These are phyloP conservation scores for Boechera retrofracta DNA, from an alignment of 345 rosid genomes.

Conservation along the genomic window DNA sequence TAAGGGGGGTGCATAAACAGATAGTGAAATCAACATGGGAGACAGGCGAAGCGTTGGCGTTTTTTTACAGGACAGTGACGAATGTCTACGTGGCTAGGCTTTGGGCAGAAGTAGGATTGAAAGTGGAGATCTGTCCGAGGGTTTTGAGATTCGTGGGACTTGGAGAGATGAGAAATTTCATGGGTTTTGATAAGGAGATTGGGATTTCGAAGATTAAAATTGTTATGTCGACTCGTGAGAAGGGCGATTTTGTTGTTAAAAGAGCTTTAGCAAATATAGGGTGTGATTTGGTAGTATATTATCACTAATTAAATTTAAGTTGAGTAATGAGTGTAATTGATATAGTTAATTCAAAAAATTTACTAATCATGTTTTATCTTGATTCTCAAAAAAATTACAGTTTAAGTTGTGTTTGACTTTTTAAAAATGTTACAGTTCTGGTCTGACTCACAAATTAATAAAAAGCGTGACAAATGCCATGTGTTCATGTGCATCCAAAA, in stretches of 20 bases:
- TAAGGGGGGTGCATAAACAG: background rate
- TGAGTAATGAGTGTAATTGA: background rate
- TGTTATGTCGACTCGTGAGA: background rate
- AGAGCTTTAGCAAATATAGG: background rate
- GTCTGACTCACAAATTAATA: background rate
- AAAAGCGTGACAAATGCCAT: background rate
- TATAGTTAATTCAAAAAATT: background rate
- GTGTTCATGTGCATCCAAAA: background rate
- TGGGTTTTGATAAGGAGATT: background rate
- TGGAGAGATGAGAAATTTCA: no score
- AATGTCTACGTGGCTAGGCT: no score
- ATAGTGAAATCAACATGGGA: background rate
- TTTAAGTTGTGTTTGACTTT: background rate
- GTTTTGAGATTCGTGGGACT: no score
- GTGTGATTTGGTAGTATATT: background rate
- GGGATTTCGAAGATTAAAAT: background rate
- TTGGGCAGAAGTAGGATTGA: no score
- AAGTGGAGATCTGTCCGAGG: no score
- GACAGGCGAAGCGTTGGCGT: background rate
- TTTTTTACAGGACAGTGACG: no score
- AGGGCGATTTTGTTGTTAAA: background rate
- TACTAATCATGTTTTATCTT: background rate
- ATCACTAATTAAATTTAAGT: background rate
- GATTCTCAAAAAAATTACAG: background rate
- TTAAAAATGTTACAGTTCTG: background rate